phyloP scores from a whole-genome alignment of 164 flowering plant species.

The Berberis thunbergii region DNA sequence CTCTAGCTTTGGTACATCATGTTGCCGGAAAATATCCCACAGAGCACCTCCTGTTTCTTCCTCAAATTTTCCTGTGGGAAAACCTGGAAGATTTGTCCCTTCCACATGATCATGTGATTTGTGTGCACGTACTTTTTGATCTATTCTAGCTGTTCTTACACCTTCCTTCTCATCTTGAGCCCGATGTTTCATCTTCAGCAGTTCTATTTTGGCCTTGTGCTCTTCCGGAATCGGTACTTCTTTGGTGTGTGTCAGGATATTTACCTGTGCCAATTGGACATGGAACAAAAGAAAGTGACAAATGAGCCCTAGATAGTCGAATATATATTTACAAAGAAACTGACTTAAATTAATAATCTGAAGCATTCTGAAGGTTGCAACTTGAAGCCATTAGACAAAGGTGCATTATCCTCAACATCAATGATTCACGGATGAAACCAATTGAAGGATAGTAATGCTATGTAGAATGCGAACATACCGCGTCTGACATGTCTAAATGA shows the following conservation, averaged over 20 bases:
- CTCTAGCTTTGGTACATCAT: constrained; percentile 53
- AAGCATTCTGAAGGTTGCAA: too few relatives aligned
- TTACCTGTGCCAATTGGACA: too few relatives aligned
- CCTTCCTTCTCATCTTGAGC: constrained; percentile 45
- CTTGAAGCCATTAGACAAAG: too few relatives aligned
- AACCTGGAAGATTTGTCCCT: constrained; percentile 9
- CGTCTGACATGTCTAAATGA: constrained; percentile 87
- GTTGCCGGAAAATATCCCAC: constrained; percentile 73
- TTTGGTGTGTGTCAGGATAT: background rate
- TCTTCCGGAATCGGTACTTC: background rate
- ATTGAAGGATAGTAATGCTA: background rate
- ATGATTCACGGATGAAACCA: too few relatives aligned
- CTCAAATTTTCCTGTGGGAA: constrained; percentile 1
- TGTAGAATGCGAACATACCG: constrained; percentile 30
- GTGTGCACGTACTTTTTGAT: background rate
- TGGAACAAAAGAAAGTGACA: too few relatives aligned
- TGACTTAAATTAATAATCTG: too few relatives aligned
- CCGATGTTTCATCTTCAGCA: too few relatives aligned
- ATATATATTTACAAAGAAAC: too few relatives aligned
- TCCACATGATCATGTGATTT: background rate
- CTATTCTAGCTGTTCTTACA: background rate
- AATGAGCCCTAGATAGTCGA: too few relatives aligned
- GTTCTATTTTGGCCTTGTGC: background rate
- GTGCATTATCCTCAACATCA: too few relatives aligned
- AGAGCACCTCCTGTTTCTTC: constrained; percentile 40